These are phyloP conservation scores for Picea abies DNA, from an alignment of 83 land plant genomes.

Conservation along the genomic window DNA sequence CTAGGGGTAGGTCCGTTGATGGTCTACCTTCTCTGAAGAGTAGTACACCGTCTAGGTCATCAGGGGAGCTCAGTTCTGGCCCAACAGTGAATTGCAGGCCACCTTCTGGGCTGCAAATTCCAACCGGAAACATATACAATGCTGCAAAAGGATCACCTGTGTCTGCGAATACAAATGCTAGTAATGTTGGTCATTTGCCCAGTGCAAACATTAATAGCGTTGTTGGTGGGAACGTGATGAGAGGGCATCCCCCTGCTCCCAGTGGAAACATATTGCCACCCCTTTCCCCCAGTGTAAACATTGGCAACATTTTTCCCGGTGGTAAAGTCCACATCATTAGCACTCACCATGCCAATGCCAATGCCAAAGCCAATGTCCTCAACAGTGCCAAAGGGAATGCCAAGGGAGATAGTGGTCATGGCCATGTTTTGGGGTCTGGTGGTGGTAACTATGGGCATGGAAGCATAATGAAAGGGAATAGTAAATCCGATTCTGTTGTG, in stretches of 20 bases:
- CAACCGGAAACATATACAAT: constrained; percentile 8
- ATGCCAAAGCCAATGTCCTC: not conserved
- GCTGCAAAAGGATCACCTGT: not conserved
- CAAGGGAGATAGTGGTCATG: not conserved
- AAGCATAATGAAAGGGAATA: constrained; percentile 44
- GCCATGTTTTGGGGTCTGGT: constrained; percentile 19
- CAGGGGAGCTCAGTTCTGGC: constrained; percentile 13
- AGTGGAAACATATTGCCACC: constrained; percentile 5
- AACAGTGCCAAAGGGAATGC: constrained; percentile 14
- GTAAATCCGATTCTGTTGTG: not conserved
- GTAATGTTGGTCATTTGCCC: not conserved
- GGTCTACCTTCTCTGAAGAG: not conserved
- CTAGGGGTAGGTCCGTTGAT: constrained; percentile 12
- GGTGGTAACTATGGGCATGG: constrained; percentile 48
- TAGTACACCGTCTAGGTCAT: not conserved
- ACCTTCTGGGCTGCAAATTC: constrained; percentile 10
- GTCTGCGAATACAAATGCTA: constrained; percentile 1
- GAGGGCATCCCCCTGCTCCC: not conserved
- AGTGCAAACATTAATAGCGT: not conserved
- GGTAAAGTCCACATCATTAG: not conserved
- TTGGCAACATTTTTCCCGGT: constrained; percentile 17
- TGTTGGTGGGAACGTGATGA: not conserved
- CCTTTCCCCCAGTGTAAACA: constrained; percentile 8
- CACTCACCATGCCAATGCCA: not conserved
- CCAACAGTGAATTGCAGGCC: not conserved